Evolutionary conservation across 495 filamentous ascomycete genomes (phyloP), one percentile per base, ranked within the genome.

Genomic region (Lasiosphaeria hispida): DNA sequence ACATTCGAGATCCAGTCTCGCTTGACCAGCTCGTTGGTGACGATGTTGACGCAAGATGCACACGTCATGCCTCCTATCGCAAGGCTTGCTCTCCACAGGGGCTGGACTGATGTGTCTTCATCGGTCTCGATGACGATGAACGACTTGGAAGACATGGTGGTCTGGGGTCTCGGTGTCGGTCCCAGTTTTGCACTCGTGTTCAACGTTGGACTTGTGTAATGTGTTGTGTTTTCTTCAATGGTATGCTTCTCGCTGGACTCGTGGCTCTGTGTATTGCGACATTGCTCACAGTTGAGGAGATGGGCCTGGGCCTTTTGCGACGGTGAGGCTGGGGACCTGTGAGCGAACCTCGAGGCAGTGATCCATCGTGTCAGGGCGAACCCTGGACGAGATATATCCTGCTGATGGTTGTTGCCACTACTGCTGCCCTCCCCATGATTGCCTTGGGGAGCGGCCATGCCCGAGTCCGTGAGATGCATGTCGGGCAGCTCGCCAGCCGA

Each of bases 51-150:
- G 65, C 92, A 96, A 3, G 87, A 78, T 11, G 83, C 83, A 69
- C 92, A 96, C 6, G 88, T 94, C 89, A 96, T 94, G 34, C 90
- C 90, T 35, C 80, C 84, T 55, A 96, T 85, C 4, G 86, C 83
- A 53, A 91, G 76, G 3, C 85, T 83, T 14, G 82, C 88, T 45
- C 77, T 72, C 72, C 79, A 81, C 10, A 67, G 49, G 3, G 44
- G 64, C 11, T 60, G 63, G 5, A 33, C 1, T 9, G 50, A n/a
- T 14, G 39, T 9, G 36, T 53, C 55, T 13, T 62, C 58, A 8
- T 63, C 59, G 6, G 51, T 63, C 44, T 67, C 62, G 35, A 69
- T 55, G 40, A 59, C 58, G 14, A 69, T 58, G 34, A 70, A 65
- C 0, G 63, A 57, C 11, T 60, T 60, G 35, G 63, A 50, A 3